Evolutionary conservation across 1,139 yeast species (phyloP), one percentile per base, ranked within the genome.

Genomic region (Candida pseudoviswanathii): DNA sequence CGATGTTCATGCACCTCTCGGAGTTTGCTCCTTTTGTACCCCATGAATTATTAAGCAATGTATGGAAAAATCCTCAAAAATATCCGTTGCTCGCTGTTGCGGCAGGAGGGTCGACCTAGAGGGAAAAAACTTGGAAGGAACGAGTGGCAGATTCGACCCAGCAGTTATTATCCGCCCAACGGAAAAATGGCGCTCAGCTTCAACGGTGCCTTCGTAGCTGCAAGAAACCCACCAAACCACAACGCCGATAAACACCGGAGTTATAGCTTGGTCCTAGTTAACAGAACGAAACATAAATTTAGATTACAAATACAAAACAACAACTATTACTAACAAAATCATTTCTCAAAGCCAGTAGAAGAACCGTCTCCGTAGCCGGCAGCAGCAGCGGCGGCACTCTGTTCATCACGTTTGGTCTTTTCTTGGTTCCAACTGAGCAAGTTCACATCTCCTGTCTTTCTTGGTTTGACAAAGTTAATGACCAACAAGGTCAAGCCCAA

Each of bases 341-440:
- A 45, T 37, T 50, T 51, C 41, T 51, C 55, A 43, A 45, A 49
- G 1, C 54, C 56, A 26, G 49, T 50, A n/a, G 52, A 36, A 5
- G 44, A 26, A 10, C 51, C 49, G 29, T 46, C 52, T 10, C 41
- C 41, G 27, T 9, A 37, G 16, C 16, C 16, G 5, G 40, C 40
- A 22, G 40, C 40, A 7, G 50, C 45, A 22, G 47, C 41, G 10
- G 54, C 51, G n/a, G 54, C 55, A 40, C 52, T 51, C 46, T 53
- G 51, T 45, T 63, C 66, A 51, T 65, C 68, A 33, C 58, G 52
- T 27, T 51, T 54, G 33, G 55, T 49, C 29, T 51, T 58, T 45
- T 76, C 80, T 59, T 73, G 78, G 66, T 87, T 86, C 96, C 96
- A 88, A 54, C 88, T 82, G 60, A 88, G 75, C 59, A 86, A 77